Evolutionary conservation across 495 filamentous ascomycete genomes (phyloP).

Genomic region (Staphylotrichum longicolle): DNA sequence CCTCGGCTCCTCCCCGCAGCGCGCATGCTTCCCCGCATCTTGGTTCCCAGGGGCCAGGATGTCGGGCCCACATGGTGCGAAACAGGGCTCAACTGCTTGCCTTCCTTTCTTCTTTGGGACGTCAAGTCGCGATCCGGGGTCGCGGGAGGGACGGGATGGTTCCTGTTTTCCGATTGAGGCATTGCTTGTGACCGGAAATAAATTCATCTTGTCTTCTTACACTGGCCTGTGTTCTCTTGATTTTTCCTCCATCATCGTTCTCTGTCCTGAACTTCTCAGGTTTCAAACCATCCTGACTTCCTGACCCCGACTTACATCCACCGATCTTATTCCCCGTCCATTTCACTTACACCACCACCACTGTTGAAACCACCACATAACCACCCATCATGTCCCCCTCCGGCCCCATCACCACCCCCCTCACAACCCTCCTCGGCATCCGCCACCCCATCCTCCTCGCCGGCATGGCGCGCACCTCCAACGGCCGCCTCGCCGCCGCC

Average conservation of each 20-base stretch:
- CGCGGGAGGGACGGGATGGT: background rate
- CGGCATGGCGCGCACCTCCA: slow-evolving; percentile 82
- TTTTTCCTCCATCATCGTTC: too few relatives aligned
- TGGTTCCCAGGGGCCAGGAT: background rate
- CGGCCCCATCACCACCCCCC: slow-evolving; percentile 65
- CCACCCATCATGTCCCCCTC: slow-evolving; percentile 28
- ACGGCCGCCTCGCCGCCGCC: slow-evolving; percentile 74
- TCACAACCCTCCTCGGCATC: slow-evolving; percentile 15
- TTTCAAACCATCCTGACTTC: background rate
- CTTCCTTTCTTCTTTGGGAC: background rate
- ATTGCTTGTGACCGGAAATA: too few relatives aligned
- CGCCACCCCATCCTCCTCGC: slow-evolving; percentile 75
- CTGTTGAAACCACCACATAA: background rate
- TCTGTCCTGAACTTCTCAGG: too few relatives aligned
- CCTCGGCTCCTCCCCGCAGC: slow-evolving; percentile 17
- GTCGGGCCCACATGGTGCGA: background rate
- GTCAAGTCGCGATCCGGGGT: background rate
- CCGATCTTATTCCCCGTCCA: background rate
- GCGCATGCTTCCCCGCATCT: slow-evolving; percentile 17
- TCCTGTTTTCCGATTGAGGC: background rate
- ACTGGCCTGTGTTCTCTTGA: too few relatives aligned
- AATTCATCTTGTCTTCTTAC: background rate
- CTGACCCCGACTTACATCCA: background rate
- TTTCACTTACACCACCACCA: background rate
- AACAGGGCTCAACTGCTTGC: background rate